phyloP scores from a whole-genome alignment of 1,284 basidiomycete species.

The Athelia psychrophila region DNA sequence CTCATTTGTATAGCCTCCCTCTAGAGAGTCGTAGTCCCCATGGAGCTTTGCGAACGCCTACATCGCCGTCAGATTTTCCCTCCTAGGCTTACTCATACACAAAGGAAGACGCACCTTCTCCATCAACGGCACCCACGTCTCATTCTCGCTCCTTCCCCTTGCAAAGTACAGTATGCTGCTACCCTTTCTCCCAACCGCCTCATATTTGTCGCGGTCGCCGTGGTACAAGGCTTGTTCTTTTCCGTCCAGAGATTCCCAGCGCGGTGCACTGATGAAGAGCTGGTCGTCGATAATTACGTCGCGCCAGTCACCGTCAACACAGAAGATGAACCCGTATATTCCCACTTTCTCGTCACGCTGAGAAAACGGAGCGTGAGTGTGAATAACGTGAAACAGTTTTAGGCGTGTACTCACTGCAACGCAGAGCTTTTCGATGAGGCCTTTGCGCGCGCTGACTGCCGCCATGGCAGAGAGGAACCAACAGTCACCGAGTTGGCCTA shows the following conservation, averaged over 20 bases:
- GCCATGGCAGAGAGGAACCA: slow-evolving; percentile 51
- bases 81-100: not conserved
- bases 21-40: slow-evolving; percentile 41
- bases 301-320: slow-evolving; percentile 34
- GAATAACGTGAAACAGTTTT: too few species aligned
- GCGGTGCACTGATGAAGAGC: not conserved
- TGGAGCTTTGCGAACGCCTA: slow-evolving; percentile 56
- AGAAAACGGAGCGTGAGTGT: too few species aligned
- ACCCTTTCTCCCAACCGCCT: not conserved
- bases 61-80: slow-evolving; percentile 31
- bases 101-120: too few species aligned
- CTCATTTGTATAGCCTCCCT: slow-evolving; percentile 38
- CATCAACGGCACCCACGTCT: not conserved
- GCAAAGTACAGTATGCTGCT: not conserved
- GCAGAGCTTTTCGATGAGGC: slow-evolving; percentile 47
- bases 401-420: slow-evolving; percentile 40
- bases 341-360: slow-evolving; percentile 52
- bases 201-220: not conserved
- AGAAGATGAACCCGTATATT: slow-evolving; percentile 56
- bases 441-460: slow-evolving; percentile 33
- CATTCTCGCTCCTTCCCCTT: not conserved
- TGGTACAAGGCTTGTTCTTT: not conserved
- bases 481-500: slow-evolving; percentile 31
- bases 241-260: not conserved
- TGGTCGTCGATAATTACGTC: slow-evolving; percentile 12